phyloP scores from a whole-genome alignment of 305 asterid genomes.

The Ilex paraguariensis region DNA sequence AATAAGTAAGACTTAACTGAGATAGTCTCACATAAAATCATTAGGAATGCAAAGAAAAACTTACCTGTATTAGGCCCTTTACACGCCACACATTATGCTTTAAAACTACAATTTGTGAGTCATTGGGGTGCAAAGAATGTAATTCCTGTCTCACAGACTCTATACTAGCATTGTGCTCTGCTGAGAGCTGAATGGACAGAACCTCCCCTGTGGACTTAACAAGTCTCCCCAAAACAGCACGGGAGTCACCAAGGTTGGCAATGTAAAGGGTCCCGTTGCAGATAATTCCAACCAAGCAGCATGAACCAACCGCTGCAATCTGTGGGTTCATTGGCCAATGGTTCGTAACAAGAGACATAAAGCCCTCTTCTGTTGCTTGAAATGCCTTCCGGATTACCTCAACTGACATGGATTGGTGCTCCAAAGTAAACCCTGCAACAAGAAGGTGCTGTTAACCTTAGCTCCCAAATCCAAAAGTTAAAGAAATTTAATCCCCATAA shows the following conservation, averaged over 20 bases:
- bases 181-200: slow-evolving; percentile 79
- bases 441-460: slow-evolving; percentile 5
- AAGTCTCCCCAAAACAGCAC: slow-evolving; percentile 87
- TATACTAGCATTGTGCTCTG: slow-evolving; percentile 82
- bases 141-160: slow-evolving; percentile 88
- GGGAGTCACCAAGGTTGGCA: slow-evolving; percentile 89
- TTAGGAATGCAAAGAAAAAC: slow-evolving; percentile 1
- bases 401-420: slow-evolving; percentile 73
- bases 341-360: slow-evolving; percentile 63
- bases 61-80: slow-evolving; percentile 76
- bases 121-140: slow-evolving; percentile 75
- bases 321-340: slow-evolving; percentile 82
- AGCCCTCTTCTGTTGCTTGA: slow-evolving; percentile 92
- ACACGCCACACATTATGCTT: slow-evolving; percentile 96
- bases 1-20: too few species aligned
- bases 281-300: slow-evolving; percentile 85
- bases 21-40: too few species aligned
- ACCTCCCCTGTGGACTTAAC: slow-evolving; percentile 94
- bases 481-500: too few species aligned
- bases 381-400: slow-evolving; percentile 87
- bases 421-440: slow-evolving; percentile 63
- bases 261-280: slow-evolving; percentile 72
- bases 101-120: slow-evolving; percentile 69
- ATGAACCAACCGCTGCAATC: slow-evolving; percentile 94
- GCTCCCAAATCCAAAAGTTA: neutral